phyloP scores from a whole-genome alignment of 768 basidiomycete species.

The Leccinellum luteum region DNA sequence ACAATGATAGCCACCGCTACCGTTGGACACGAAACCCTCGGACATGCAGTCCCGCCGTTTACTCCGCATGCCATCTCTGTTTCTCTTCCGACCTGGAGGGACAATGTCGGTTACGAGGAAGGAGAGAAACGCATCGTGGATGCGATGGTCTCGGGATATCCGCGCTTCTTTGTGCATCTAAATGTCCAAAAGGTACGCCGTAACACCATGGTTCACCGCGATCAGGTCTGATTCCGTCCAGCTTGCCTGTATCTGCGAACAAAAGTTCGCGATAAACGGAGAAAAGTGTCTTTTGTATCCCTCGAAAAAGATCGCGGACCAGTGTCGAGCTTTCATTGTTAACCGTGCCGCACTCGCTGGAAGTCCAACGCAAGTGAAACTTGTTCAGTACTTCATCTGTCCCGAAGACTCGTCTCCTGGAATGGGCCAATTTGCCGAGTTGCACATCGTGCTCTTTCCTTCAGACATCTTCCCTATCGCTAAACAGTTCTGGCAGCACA shows the following conservation, averaged over 20 bases:
- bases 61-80: conserved; percentile 91
- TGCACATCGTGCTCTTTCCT: conserved; percentile 84
- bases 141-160: conserved; percentile 87
- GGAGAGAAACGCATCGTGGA: conserved; percentile 77
- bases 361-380: conserved; percentile 46
- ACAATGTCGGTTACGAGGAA: conserved; percentile 90
- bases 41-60: conserved; percentile 58
- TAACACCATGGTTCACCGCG: neutral
- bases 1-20: conserved; percentile 7
- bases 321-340: conserved; percentile 73
- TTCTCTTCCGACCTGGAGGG: conserved; percentile 90
- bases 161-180: conserved; percentile 89
- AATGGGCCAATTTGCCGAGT: conserved; percentile 44
- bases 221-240: conserved; percentile 29
- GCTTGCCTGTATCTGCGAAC: conserved; percentile 76
- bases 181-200: conserved; percentile 77
- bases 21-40: conserved; percentile 31
- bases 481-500: conserved; percentile 96
- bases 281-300: conserved; percentile 83
- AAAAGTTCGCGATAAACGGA: conserved; percentile 67
- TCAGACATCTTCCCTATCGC: conserved; percentile 57
- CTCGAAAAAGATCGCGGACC: conserved; percentile 65
- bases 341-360: conserved; percentile 44
- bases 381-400: conserved; percentile 70
- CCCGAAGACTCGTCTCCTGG: conserved; percentile 45